Base-by-base conservation (phyloP, 2,329 filamentous ascomycete genomes). In the Penicillium sp. region DNA sequence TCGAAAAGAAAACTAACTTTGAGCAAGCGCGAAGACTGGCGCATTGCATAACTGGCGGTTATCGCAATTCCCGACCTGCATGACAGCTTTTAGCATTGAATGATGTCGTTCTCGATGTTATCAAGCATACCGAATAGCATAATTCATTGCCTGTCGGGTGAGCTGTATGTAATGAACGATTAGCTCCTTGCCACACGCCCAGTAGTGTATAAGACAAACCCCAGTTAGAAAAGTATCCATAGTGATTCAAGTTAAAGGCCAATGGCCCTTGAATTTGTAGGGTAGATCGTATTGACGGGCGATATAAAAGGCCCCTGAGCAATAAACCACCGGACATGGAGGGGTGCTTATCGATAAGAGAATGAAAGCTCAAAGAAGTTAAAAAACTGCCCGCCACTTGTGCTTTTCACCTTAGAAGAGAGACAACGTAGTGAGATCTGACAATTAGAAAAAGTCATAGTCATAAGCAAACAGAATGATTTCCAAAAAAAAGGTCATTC, bases 61-160 rank as follows among this genome's bases (percentile, higher is more conserved):
- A 96, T 82, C 46, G 89, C 86, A 62, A 97, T 87, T 47, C 91
- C 91, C 18, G 91, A 92, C 47, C 80, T 82, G 44, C 16, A 39
- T 32, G 12, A 29, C 3, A 38, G 25, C 9, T 23, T 13, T 68
- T 35, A 64, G 55, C 18, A 40, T 21, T 52, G 15, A 12, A 34
- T 4, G 15, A 15, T 16, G 15, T 34, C 40, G 38, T 41, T 39
- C 31, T 39, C n/a, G 13, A 40, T 25, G 10, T 35, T 18, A 39
- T 53, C 10, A 39, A 34, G 8, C 60, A 50, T 69, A 75, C 74
- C 89, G 82, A 66, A 97, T 92, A 70, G 91, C 91, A 82, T 94
- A 95, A 76, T 91, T 96, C 82, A 95, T 87, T 47, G 90, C 90
- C 76, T 95, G 90, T 64, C 87, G 82, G 55, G 86, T 88, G 62